These are phyloP conservation scores for Guyanaporus albipodus DNA, from an alignment of 768 basidiomycete genomes.

Conservation along the genomic window DNA sequence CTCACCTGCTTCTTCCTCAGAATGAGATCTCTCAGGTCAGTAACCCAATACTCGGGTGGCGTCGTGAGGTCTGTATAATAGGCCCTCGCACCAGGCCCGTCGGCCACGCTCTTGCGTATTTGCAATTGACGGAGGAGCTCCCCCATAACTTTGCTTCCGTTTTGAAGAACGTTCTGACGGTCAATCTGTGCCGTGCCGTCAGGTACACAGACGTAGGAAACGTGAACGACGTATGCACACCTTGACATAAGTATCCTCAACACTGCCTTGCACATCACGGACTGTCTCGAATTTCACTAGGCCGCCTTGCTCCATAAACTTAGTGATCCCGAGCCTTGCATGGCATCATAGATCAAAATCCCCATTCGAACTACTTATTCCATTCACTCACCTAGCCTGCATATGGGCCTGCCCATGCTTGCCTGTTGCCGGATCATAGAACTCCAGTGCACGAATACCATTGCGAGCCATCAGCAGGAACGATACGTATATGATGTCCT, in stretches of 20 bases:
- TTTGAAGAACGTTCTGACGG: conserved; percentile 57
- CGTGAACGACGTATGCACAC: conserved; percentile 36
- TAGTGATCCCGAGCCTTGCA: conserved; percentile 73
- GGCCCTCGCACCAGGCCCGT: conserved; percentile 71
- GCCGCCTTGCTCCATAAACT: conserved; percentile 68
- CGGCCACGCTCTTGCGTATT: conserved; percentile 81
- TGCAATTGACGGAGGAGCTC: conserved; percentile 77
- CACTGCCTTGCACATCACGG: conserved; percentile 48
- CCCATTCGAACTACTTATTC: not conserved
- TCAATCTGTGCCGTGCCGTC: conserved; percentile 53
- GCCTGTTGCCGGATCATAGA: conserved; percentile 72
- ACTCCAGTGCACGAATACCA: conserved; percentile 76
- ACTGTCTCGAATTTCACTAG: conserved; percentile 70
- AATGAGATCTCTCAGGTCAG: conserved; percentile 72
- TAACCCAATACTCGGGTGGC: conserved; percentile 67
- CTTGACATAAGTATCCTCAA: conserved; percentile 67
- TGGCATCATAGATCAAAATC: not conserved
- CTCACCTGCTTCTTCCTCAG: conserved; percentile 73
- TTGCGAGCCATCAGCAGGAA: conserved; percentile 86
- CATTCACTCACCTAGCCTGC: conserved; percentile 67
- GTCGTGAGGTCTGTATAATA: conserved; percentile 80
- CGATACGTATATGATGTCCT: conserved; percentile 76
- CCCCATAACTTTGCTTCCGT: conserved; percentile 65
- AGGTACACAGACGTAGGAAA: not conserved
- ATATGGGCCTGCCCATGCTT: conserved; percentile 91